These are phyloP conservation scores for Plasmodium malariae DNA, from an alignment of 169 alveolate genomes.

Conservation along the genomic window DNA sequence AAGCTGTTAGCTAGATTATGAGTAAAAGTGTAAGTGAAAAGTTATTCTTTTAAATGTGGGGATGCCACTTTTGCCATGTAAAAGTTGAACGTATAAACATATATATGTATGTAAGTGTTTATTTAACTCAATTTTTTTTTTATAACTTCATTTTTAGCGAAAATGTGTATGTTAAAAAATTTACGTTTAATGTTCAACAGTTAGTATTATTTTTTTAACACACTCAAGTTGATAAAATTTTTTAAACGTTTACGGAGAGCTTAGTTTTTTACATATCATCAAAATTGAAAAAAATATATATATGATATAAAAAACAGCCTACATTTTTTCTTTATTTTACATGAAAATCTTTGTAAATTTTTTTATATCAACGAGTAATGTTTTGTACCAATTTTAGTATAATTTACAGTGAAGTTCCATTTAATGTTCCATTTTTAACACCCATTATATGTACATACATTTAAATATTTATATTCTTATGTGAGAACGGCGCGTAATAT, in stretches of 20 bases:
- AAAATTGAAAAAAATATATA: not conserved
- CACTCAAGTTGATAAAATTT: too few species aligned
- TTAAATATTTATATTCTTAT: too few species aligned
- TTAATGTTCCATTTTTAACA: too few species aligned
- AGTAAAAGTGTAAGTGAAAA: not conserved
- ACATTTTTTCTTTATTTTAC: not conserved
- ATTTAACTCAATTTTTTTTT: not conserved
- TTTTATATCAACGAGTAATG: constrained; percentile 1
- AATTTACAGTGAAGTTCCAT: too few species aligned
- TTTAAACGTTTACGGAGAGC: too few species aligned
- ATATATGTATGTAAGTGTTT: not conserved
- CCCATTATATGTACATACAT: too few species aligned
- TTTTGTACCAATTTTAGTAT: not conserved
- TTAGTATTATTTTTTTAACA: not conserved
- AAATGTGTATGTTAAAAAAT: constrained; percentile 7
- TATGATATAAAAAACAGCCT: not conserved
- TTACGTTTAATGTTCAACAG: constrained; percentile 1
- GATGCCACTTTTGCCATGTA: not conserved
- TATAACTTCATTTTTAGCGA: not conserved
- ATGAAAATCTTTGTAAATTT: not conserved
- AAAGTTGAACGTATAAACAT: not conserved
- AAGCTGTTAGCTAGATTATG: not conserved
- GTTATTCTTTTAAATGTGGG: not conserved
- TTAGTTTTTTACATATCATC: constrained; percentile 1
- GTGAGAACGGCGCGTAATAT: too few species aligned